These are phyloP conservation scores for Tuber brumale DNA, from an alignment of 495 filamentous ascomycete genomes.

Conservation along the genomic window DNA sequence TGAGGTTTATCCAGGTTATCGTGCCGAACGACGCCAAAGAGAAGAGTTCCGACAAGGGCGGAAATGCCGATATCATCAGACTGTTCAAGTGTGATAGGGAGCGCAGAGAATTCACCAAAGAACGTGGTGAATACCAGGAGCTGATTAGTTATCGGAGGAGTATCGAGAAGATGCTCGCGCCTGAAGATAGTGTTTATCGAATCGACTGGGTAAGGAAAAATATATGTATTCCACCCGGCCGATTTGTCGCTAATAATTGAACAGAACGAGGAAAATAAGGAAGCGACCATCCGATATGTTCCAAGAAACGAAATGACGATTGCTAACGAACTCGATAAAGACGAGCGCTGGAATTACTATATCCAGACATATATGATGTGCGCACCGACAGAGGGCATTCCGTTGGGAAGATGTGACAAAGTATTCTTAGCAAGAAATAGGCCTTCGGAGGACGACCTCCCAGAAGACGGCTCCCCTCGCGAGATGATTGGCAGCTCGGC, in stretches of 20 bases:
- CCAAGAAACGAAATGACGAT: constrained; percentile 38
- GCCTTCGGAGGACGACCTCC: constrained; percentile 49
- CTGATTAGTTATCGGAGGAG: constrained; percentile 38
- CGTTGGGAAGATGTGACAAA: constrained; percentile 56
- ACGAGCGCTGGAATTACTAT: constrained; percentile 81
- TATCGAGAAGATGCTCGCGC: constrained; percentile 34
- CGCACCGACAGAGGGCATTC: constrained; percentile 81
- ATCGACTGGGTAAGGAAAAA: constrained; percentile 37
- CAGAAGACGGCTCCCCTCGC: constrained; percentile 42
- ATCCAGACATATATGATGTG: constrained; percentile 80
- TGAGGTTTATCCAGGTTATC: constrained; percentile 66
- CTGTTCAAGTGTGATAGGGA: constrained; percentile 57
- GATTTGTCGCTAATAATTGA: constrained; percentile 18
- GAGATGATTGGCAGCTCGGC: constrained; percentile 46
- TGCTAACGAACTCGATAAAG: constrained; percentile 51
- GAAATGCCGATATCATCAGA: constrained; percentile 70
- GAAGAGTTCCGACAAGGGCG: constrained; percentile 73
- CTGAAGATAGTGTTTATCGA: constrained; percentile 35
- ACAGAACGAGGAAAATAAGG: constrained; percentile 35
- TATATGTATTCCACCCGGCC: constrained; percentile 11
- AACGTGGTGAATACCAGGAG: constrained; percentile 40
- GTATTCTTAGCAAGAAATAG: constrained; percentile 70
- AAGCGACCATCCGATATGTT: constrained; percentile 37
- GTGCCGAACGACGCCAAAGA: constrained; percentile 79
- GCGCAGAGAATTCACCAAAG: constrained; percentile 46